Evolutionary conservation across 75 land plant genomes (phyloP).

Genomic region (Pinus albicaulis): DNA sequence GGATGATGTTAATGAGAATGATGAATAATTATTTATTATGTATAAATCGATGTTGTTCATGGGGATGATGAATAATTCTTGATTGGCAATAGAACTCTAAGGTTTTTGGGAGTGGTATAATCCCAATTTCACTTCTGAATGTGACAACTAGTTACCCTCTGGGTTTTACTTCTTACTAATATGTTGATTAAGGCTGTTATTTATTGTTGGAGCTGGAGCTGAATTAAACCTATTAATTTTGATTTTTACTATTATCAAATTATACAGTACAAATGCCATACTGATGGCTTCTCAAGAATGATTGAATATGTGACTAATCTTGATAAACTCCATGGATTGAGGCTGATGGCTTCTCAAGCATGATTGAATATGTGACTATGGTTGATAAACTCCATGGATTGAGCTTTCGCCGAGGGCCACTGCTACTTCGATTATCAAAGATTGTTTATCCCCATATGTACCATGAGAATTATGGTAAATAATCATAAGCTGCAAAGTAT

Average conservation of each 20-base stretch:
- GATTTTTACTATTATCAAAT: not conserved
- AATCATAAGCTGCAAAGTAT: not conserved
- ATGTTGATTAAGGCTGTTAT: not conserved
- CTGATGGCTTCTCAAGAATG: not conserved
- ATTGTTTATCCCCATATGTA: not conserved
- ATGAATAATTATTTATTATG: no score
- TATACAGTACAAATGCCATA: not conserved
- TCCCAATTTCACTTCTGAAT: not conserved
- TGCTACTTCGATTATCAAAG: not conserved
- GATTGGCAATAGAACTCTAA: not conserved
- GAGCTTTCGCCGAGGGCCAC: not conserved
- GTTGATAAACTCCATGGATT: no score
- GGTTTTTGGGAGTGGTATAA: not conserved
- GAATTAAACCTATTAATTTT: not conserved
- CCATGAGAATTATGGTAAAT: conserved; percentile 1
- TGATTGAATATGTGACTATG: not conserved
- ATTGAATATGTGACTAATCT: not conserved
- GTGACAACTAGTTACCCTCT: not conserved
- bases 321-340: not conserved
- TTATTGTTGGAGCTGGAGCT: not conserved
- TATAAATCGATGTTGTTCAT: not conserved
- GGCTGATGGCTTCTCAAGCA: not conserved
- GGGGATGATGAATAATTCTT: conserved; percentile 2
- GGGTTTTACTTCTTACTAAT: conserved; percentile 4
- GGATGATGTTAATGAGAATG: no score